Evolutionary conservation across 2,329 filamentous ascomycete genomes (phyloP), one percentile per base, ranked within the genome.

Genomic region (Alternaria brassicicola): DNA sequence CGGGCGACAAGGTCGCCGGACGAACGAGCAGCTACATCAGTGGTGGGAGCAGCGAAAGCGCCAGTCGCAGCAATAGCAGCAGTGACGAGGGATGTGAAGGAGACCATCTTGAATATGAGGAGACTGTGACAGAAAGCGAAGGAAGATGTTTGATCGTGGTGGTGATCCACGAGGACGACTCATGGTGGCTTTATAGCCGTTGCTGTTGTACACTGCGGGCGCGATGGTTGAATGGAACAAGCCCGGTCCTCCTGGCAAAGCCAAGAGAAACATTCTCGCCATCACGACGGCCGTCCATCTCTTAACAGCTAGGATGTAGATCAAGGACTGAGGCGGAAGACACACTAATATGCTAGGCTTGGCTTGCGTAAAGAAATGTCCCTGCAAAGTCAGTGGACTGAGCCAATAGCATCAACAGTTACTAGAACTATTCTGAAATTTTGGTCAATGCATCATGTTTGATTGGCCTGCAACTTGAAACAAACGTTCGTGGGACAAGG

Each of bases 21-120:
- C 39, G 74, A 72, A 53, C 79, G 69, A 59, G 79, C 77, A 61
- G 75, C 72, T 36, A 78, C 65, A 55, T 76, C 75, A 52, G 66
- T 66, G 39, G 75, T 66, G 28, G 71, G 71, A 25, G 67, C 71
- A 47, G 67, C 68, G 33, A 72, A 57, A 47, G 64, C 67, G 49
- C 66, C 60, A 36, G 70, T 66, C 33, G 66, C 62, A 50, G 67
- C 69, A 42, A 67, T 59, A 35, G 66, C 67, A 30, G 67, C 66
- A 25, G 69, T 68, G 61, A 71, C 46, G 57, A 74, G 49, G 15
- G 67, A 62, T 35, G 62, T 71, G 62, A 73, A 72, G 21, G 71
- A 72, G 10, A 73, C 68, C 71, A 73, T 73, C 46, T 46, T 71
- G 61, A 53, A 45, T 50, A 39, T 47, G 33, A 19, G 43, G 9